A percentile compares a stretch with the other conserved stretches of the same genome.
Evolutionary conservation across 2,329 filamentous ascomycete species (phyloP).

Genomic region (Fusarium mexicanum): DNA sequence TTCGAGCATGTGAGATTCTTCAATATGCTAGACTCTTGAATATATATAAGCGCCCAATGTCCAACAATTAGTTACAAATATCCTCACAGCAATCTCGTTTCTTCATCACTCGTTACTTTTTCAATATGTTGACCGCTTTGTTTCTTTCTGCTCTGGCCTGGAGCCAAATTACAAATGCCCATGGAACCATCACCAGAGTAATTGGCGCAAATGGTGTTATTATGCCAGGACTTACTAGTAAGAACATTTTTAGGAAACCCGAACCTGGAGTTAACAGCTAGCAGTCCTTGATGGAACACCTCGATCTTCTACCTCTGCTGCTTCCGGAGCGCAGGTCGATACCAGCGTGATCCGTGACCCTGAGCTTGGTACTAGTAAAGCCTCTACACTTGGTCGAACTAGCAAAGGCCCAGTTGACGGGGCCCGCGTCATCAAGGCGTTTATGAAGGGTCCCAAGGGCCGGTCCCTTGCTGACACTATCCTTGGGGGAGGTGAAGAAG

Average conservation of each 20-base stretch:
- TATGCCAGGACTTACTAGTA: constrained; percentile 9
- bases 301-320: background rate
- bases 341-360: constrained; percentile 9
- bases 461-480: background rate
- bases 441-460: background rate
- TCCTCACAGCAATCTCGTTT: background rate
- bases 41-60: background rate
- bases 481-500: constrained; percentile 5
- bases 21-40: background rate
- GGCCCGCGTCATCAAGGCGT: background rate
- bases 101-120: background rate
- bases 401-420: constrained; percentile 1
- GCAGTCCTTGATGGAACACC: constrained; percentile 8
- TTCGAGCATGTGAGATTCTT: background rate
- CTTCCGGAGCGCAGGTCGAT: background rate
- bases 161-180: background rate
- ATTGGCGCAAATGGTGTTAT: background rate
- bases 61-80: background rate
- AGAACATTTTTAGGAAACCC: background rate
- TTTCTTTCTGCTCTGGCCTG: background rate
- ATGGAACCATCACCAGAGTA: constrained; percentile 9
- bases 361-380: background rate
- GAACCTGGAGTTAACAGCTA: background rate
- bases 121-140: background rate
- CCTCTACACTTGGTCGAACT: background rate